phyloP scores from a whole-genome alignment of 2,329 filamentous ascomycete species.

The Grosmannia penicillata region DNA sequence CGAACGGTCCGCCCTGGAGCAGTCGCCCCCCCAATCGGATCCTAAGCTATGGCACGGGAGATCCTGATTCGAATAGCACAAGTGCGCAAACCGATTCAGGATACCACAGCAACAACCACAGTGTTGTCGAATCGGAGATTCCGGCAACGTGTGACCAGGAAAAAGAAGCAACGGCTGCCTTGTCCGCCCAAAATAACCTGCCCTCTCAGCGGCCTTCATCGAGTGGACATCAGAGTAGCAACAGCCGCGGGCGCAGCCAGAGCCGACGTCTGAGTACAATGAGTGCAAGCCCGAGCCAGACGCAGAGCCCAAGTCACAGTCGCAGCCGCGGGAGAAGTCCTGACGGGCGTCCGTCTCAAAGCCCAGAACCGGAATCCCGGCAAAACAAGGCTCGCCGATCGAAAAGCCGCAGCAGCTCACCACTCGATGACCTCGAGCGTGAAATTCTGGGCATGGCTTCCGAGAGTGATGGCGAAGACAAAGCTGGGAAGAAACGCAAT shows the following conservation, averaged over 20 bases:
- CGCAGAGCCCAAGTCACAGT: neutral
- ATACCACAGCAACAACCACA: neutral
- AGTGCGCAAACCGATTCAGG: neutral
- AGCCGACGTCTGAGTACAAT: neutral
- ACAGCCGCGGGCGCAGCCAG: neutral
- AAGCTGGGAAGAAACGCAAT: neutral
- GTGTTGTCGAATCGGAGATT: neutral
- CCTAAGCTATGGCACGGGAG: constrained; percentile 1
- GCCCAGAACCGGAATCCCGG: neutral
- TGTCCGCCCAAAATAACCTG: constrained; percentile 1
- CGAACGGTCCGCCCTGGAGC: neutral
- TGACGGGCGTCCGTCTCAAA: neutral
- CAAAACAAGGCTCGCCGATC: neutral
- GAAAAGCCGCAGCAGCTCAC: constrained; percentile 11
- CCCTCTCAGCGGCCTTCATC: constrained; percentile 1
- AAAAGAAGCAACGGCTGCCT: neutral
- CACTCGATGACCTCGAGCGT: constrained; percentile 11
- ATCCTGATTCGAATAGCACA: neutral
- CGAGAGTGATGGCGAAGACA: constrained; percentile 2
- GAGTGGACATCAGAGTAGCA: neutral
- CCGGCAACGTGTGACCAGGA: neutral
- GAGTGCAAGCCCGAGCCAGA: neutral
- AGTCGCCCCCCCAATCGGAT: constrained; percentile 2
- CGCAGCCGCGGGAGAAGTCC: neutral
- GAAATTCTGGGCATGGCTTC: constrained; percentile 14